Evolutionary conservation across 139 green algal genomes (phyloP), one percentile per base, ranked within the genome.

Genomic region (Edaphochlamys debaryana): DNA sequence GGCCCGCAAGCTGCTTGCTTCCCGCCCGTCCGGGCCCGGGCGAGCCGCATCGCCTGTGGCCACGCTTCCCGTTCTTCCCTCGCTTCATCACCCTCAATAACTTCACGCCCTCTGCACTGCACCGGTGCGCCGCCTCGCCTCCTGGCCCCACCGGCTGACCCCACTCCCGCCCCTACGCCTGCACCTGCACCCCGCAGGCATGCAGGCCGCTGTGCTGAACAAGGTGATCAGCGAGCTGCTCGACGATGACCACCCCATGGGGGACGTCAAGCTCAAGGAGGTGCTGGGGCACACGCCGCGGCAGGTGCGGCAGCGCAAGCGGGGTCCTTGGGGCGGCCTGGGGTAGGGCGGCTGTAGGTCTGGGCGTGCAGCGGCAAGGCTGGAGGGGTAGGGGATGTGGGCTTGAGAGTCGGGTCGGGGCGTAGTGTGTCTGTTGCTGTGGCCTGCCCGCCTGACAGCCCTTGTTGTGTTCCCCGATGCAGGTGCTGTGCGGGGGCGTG

Each of bases 171-270:
- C 13, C 45, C 45, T 54, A 13, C 45, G 11, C 30, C n/a, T 38
- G 60, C 30, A 27, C 60, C 7, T 38, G 6, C 23, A 7, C 29
- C 58, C 60, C 34, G 22, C 76, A 82, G 76, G 76, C 63, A 96
- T 96, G 85, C 97, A 99, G 82, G 97, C 97, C 27, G 92, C 98
- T 86, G 96, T 98, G 50, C 90, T 99, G 56, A 99, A 99, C 87
- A 91, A 94, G 69, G 90, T 98, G 38, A 82, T 98, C 23, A 56
- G 77, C 40, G 85, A 97, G 73, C 83, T 98, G 76, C 89, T 96
- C 72, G 86, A 96, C 67, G 90, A 91, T 8, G 71, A 87, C 37
- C 66, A 82, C 82, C 86, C 92, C 22, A 84, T 96, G 30, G 94
- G 91, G 30, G 90, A 93, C 25, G 86, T 87, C 23, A 95, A 98